phyloP scores from a whole-genome alignment of 2,329 filamentous ascomycete species.

The Epichloe hybrida region DNA sequence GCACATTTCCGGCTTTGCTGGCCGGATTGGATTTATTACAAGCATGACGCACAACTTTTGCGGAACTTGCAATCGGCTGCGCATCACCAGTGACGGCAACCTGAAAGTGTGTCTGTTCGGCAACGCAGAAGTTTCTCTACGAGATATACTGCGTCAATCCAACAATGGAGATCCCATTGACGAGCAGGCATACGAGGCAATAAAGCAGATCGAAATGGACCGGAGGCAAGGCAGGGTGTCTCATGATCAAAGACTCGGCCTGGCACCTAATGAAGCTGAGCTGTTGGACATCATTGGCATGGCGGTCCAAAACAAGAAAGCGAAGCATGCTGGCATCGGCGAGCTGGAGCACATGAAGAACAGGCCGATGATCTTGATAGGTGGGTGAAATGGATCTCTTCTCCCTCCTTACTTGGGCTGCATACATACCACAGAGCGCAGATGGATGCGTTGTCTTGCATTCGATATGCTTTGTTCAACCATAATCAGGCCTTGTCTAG shows the following conservation, averaged over 20 bases:
- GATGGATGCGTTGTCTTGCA: background rate
- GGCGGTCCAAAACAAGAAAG: conserved; percentile 93
- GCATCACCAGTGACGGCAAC: conserved; percentile 91
- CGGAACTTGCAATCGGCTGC: conserved; percentile 82
- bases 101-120: conserved; percentile 95
- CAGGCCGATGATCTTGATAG: conserved; percentile 97
- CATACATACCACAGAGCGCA: background rate
- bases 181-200: conserved; percentile 56
- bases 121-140: conserved; percentile 80
- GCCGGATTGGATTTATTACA: conserved; percentile 91
- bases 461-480: background rate
- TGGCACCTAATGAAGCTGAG: conserved; percentile 49
- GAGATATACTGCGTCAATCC: conserved; percentile 70
- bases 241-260: conserved; percentile 22
- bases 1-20: conserved; percentile 72
- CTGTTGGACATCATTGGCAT: conserved; percentile 75
- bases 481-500: background rate
- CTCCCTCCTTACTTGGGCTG: background rate
- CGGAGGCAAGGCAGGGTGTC: conserved; percentile 30
- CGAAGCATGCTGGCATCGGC: conserved; percentile 86
- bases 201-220: conserved; percentile 59
- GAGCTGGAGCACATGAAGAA: conserved; percentile 95
- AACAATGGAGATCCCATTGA: conserved; percentile 74
- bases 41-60: conserved; percentile 99
- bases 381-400: conserved; percentile 58